Evolutionary conservation across 495 filamentous ascomycete genomes (phyloP), one percentile per base, ranked within the genome.

Genomic region (Aspergillus sparsus): DNA sequence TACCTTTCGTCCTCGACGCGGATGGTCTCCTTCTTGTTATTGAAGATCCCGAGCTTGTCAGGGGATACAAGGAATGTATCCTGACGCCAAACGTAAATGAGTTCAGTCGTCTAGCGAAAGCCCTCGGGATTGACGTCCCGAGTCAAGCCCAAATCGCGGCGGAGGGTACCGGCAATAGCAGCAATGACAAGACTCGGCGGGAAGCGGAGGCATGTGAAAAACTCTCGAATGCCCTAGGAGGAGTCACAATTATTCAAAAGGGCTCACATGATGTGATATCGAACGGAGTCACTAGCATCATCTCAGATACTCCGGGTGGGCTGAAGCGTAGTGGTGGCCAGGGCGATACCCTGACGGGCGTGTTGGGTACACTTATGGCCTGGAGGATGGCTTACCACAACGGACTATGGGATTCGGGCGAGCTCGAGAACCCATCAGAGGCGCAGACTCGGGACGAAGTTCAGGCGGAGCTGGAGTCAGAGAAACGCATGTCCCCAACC

Each of bases 61-160:
- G 85, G 31, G 91, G 90, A 1, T 97, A 92, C 71, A 83, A 79
- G 44, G 80, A 91, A 49, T 96, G 92, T 51, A 92, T 98, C 45
- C 75, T 98, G 39, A 98, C 94, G 33, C 94, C 94, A 0, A 98
- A 98, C 58, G 89, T 96, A 6, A 89, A 93, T 0, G 94, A 98
- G 72, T 98, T 98, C 73, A 87, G 82, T 7, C 79, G 94, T 37
- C 69, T 98, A 52, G 90, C 90, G 52, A 87, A 91, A 67, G 75
- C 77, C 0, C 79, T 89, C 56, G 87, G 86, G 0, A 71, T 96
- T 31, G 81, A 89, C 49, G 68, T 73, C 0, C 58, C 68, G 32
- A 77, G 70, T 45, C 72, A 70, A 47, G 75, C 79, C 33, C 71
- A 83, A 6, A 78, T 80, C 8, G 47, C 69, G 9, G 60, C 64